Base-by-base conservation (phyloP, 352 stramenopile species). In the Pythium monospermum region DNA sequence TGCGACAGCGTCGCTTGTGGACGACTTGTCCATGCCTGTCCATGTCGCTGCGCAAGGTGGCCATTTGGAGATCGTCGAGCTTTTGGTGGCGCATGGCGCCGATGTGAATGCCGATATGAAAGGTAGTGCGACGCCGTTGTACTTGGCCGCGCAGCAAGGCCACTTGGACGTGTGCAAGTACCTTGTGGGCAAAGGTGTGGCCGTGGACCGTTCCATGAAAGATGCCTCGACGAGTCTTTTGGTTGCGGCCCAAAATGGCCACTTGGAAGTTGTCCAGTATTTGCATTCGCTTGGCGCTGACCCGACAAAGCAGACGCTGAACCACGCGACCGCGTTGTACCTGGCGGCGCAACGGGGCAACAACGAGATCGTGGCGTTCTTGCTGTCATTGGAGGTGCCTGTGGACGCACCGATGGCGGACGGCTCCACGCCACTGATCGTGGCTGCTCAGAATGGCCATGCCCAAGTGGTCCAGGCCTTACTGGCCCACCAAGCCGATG, bases 111-210 rank as follows among this genome's bases (percentile, higher is more conserved):
- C 48, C n/a, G 35, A 28, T 8, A 68, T 70, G 49, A 61, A 61
- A 31, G 59, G 61, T 40, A 62, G 55, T 22, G 66, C 66, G 48
- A 75, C 66, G 30, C 58, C 62, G n/a, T 53, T 75, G 15, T 68
- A 93, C 53, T 25, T 68, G 11, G 59, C 53, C 4, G 53, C 53
- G 27, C 59, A 68, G 38, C 59, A 63, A 15, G 59, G 59, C 42
- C 53, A 68, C 32, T 2, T 63, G n/a, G 43, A 32, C 13, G 32
- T 68, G 16, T 23, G 62, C 27, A 41, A 57, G 59, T 59, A 42
- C 49, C 55, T 68, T 11, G 53, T 68, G 1, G 4, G 27, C 23
- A 39, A 63, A 26, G 53, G 48, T 8, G 59, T 49, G 3, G 21
- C 8, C 18, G 37, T 62, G 3, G 59, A 68, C 28, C 35, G 41